Conservation (phyloP, 495 filamentous ascomycete genomes). For the Amphirosellinia nigrospora region DNA sequence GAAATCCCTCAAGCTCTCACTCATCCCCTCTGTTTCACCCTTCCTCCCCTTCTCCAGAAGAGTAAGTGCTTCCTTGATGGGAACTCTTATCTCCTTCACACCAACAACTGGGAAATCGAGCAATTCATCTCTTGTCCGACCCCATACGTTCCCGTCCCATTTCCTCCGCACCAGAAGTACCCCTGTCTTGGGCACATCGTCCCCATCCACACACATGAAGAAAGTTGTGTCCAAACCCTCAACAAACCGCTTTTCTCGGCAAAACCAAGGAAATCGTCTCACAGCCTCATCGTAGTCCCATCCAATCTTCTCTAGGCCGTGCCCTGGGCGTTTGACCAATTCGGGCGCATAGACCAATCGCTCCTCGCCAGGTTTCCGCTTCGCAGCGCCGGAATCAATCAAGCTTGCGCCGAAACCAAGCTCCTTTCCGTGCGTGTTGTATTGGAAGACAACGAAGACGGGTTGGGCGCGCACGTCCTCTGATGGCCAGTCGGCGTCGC, state of each 20-base stretch:
- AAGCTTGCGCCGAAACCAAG: slow-evolving; percentile 27
- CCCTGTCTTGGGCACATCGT: slow-evolving; percentile 25
- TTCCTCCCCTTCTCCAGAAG: slow-evolving; percentile 12
- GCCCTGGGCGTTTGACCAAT: slow-evolving; percentile 22
- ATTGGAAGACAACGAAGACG: slow-evolving; percentile 31
- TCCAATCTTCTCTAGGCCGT: slow-evolving; percentile 24
- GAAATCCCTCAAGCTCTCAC: slow-evolving; percentile 8
- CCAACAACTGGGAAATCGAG: neutral
- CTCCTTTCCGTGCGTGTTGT: slow-evolving; percentile 30
- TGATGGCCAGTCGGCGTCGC: slow-evolving; percentile 29
- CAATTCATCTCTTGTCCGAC: slow-evolving; percentile 10
- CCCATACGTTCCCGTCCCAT: slow-evolving; percentile 19
- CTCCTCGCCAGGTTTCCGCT: slow-evolving; percentile 27
- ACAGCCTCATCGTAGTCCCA: slow-evolving; percentile 28
- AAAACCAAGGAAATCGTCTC: slow-evolving; percentile 30
- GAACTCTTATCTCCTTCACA: neutral
- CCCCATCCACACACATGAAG: slow-evolving; percentile 30
- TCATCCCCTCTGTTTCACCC: slow-evolving; percentile 12
- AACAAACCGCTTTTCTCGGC: slow-evolving; percentile 27
- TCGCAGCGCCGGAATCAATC: neutral
- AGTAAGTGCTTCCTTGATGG: slow-evolving; percentile 14
- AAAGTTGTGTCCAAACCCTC: slow-evolving; percentile 29
- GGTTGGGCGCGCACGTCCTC: slow-evolving; percentile 28
- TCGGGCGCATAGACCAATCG: slow-evolving; percentile 27
- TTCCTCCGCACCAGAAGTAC: slow-evolving; percentile 29